These are phyloP conservation scores for Xerocomus subilludens DNA, from an alignment of 1,284 basidiomycete genomes.

Conservation along the genomic window DNA sequence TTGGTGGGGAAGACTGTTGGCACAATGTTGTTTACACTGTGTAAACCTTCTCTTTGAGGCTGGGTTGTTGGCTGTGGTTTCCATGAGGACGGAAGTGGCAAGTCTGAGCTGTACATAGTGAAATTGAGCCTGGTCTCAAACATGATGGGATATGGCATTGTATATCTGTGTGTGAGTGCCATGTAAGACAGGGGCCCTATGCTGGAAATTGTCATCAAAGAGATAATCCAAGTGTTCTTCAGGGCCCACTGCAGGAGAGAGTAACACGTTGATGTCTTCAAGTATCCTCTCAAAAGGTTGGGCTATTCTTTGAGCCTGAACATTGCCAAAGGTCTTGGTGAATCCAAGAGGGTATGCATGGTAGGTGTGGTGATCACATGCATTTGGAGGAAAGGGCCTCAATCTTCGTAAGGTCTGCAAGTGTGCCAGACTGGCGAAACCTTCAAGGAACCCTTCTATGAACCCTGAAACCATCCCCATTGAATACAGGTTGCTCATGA, in stretches of 20 bases:
- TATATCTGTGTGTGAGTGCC: conserved; percentile 18
- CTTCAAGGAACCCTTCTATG: not conserved
- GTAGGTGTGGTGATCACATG: not conserved
- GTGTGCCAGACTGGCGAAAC: not conserved
- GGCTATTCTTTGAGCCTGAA: not conserved
- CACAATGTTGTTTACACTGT: not conserved
- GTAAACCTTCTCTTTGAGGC: accelerated
- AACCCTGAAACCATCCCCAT: not conserved
- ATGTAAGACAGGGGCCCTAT: not conserved
- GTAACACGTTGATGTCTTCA: not conserved
- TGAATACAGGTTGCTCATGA: conserved; percentile 9
- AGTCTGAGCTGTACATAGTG: conserved; percentile 27
- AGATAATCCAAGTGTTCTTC: no score
- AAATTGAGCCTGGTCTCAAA: conserved; percentile 11
- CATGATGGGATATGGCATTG: conserved; percentile 4
- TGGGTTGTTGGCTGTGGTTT: not conserved
- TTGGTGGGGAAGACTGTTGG: conserved; percentile 1
- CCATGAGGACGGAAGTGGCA: not conserved
- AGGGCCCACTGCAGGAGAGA: no score
- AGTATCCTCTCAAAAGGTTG: not conserved
- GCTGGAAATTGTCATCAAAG: no score
- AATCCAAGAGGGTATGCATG: conserved; percentile 19
- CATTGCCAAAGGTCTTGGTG: conserved; percentile 5
- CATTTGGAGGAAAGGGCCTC: not conserved
- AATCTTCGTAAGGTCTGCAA: conserved; percentile 11